Base-by-base conservation (phyloP, 169 alveolate genomes). In the Neospora caninum region DNA sequence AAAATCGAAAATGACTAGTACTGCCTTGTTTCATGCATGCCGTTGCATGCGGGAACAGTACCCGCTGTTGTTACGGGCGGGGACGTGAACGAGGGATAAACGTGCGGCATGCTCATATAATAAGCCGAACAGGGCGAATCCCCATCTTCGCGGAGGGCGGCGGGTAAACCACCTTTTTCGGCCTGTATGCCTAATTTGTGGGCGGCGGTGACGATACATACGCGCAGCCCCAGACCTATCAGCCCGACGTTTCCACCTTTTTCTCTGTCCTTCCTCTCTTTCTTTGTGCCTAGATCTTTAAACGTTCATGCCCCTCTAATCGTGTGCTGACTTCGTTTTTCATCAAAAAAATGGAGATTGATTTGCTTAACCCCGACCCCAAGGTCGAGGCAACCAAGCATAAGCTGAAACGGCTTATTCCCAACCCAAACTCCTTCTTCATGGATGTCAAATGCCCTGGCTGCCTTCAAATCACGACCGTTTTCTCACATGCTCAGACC, bases 401-500 rank as follows among this genome's bases (percentile, higher is more conserved):
- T 97, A 99, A 99, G 97, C 97, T 98, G 93, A 99, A 99, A 98
- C 98, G 99, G 96, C 97, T 99, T 93, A 98, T 99, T 67, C 99
- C 99, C 95, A 96, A 98, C 95, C 99, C 99, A 43, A 99, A 99
- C 98, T 98, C 99, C 91, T 99, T 97, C 97, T 99, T 98, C 98
- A 98, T 99, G 99, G 99, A 99, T 96, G 99, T 99, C 88, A 98
- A 98, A 94, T 98, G 99, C 98, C 99, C 99, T 86, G 99, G 99
- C 7, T 98, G 99, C 97, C 97, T 97, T 94, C 98, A 98, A 88
- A 98, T 98, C 95, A 98, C 99, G 69, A 98, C 99, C 43, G 98
- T 99, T 93, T 99, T 98, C 98, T 82, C 93, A 36, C 99, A 98
- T 97, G 99, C 99, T 49, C 99, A 97, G 97, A 98, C 99, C 95